These are phyloP conservation scores for Trichomonascaceae sp. DNA, from an alignment of 1,139 yeast species.

Conservation along the genomic window DNA sequence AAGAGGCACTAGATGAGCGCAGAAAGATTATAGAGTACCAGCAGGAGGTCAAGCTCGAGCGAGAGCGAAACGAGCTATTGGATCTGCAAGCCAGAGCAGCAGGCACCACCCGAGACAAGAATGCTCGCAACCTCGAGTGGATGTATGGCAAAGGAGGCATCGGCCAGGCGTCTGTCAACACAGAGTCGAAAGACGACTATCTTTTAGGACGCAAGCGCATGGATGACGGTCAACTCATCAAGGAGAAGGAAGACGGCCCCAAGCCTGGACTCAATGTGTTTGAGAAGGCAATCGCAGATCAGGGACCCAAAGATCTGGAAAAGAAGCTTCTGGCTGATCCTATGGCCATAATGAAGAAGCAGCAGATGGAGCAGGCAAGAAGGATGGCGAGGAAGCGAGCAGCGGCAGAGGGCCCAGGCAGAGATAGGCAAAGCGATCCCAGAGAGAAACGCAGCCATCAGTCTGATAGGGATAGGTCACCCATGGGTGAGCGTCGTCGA, in stretches of 20 bases:
- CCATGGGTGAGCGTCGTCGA: not conserved
- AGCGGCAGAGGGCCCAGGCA: conserved; percentile 2
- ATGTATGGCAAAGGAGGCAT: conserved; percentile 39
- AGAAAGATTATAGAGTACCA: conserved; percentile 52
- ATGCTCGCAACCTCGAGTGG: conserved; percentile 52
- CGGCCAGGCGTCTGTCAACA: conserved; percentile 26
- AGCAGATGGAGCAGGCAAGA: conserved; percentile 23
- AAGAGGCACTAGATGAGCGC: conserved; percentile 60
- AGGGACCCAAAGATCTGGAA: conserved; percentile 13
- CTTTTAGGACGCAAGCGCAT: conserved; percentile 38
- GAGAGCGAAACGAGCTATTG: conserved; percentile 47
- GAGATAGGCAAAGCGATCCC: conserved; percentile 2
- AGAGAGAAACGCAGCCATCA: conserved; percentile 2
- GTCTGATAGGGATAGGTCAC: conserved; percentile 1
- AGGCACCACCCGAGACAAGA: conserved; percentile 35
- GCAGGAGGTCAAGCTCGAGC: conserved; percentile 50
- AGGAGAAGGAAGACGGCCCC: conserved; percentile 9
- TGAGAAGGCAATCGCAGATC: conserved; percentile 8
- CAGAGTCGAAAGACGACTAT: conserved; percentile 32
- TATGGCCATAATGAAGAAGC: conserved; percentile 34
- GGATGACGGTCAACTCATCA: conserved; percentile 26
- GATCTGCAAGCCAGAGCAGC: conserved; percentile 37
- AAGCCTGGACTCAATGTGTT: conserved; percentile 6
- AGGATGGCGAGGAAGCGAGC: conserved; percentile 1
- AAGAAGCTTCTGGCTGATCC: conserved; percentile 38